These are phyloP conservation scores for Limtongia smithiae DNA, from an alignment of 805 yeast genomes.

Conservation along the genomic window DNA sequence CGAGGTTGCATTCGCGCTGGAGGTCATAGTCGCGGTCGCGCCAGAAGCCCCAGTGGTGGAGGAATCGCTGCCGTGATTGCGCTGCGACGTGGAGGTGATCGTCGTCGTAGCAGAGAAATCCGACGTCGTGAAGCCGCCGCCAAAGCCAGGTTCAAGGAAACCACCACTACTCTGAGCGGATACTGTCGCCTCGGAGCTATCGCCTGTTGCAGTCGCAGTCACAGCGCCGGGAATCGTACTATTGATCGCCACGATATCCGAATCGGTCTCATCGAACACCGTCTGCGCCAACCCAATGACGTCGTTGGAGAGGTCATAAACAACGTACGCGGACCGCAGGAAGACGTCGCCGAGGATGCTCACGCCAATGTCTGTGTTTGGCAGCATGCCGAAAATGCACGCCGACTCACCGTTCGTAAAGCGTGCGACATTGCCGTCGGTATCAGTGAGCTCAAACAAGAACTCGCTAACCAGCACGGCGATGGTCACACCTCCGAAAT, in stretches of 20 bases:
- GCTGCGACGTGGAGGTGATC: no score
- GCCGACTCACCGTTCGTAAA: slow-evolving; percentile 28
- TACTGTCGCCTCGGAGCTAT: neutral
- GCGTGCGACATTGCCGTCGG: slow-evolving; percentile 20
- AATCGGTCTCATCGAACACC: slow-evolving; percentile 27
- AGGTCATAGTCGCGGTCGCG: slow-evolving; percentile 1
- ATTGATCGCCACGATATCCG: slow-evolving; percentile 25
- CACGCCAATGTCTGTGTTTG: slow-evolving; percentile 34
- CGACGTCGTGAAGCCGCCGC: neutral
- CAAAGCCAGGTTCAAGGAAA: neutral
- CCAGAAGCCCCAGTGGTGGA: no score
- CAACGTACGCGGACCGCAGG: slow-evolving; percentile 61
- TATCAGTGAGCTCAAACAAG: slow-evolving; percentile 17
- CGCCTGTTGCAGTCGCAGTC: neutral
- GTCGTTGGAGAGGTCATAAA: slow-evolving; percentile 57
- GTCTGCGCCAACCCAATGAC: slow-evolving; percentile 56
- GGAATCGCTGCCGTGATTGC: no score
- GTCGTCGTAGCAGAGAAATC: no score
- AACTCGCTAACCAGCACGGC: slow-evolving; percentile 43
- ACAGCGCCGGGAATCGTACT: slow-evolving; percentile 11
- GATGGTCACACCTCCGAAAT: slow-evolving; percentile 51
- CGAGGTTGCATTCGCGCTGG: neutral
- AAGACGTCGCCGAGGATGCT: slow-evolving; percentile 62
- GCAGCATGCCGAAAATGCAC: slow-evolving; percentile 33
- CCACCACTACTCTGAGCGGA: no score